Percentiles rank a stretch among this genome's conserved stretches.
Conservation (phyloP, 768 basidiomycete species). For the Pisolithus orientalis region DNA sequence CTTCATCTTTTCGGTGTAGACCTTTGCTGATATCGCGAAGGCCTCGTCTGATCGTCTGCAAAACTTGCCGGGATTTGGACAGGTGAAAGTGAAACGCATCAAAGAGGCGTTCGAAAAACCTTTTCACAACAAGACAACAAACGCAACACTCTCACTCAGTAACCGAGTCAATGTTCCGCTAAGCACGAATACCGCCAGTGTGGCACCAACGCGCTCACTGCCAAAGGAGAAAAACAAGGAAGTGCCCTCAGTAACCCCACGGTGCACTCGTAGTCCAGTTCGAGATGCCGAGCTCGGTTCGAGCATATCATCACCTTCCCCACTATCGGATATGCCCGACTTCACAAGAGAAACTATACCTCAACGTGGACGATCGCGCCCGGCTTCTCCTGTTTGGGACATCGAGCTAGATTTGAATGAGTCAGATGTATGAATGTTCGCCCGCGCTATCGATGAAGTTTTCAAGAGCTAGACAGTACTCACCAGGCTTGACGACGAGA, state of each 20-base stretch:
- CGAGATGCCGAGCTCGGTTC: too few species aligned
- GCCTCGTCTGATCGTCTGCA: conserved; percentile 71
- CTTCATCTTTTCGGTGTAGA: conserved; percentile 40
- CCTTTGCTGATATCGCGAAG: conserved; percentile 74
- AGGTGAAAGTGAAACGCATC: conserved; percentile 87
- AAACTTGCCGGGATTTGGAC: conserved; percentile 87
- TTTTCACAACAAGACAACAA: conserved; percentile 65
- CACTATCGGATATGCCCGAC: conserved; percentile 6
- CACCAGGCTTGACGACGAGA: too few species aligned
- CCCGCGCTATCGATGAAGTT: too few species aligned
- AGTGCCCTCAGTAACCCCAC: too few species aligned
- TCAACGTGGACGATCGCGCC: conserved; percentile 11
- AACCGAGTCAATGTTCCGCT: not conserved
- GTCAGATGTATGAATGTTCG: not conserved
- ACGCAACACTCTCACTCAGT: conserved; percentile 29
- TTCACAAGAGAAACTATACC: not conserved
- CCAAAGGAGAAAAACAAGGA: too few species aligned
- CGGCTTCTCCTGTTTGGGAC: conserved; percentile 29
- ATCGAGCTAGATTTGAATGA: conserved; percentile 44
- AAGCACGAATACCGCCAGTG: too few species aligned
- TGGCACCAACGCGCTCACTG: too few species aligned
- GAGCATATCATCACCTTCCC: too few species aligned
- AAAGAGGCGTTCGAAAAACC: conserved; percentile 89
- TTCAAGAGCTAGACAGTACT: too few species aligned
- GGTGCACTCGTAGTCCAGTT: too few species aligned